Evolutionary conservation across 1,284 basidiomycete genomes (phyloP).

Genomic region (Leccinum pachyderme): DNA sequence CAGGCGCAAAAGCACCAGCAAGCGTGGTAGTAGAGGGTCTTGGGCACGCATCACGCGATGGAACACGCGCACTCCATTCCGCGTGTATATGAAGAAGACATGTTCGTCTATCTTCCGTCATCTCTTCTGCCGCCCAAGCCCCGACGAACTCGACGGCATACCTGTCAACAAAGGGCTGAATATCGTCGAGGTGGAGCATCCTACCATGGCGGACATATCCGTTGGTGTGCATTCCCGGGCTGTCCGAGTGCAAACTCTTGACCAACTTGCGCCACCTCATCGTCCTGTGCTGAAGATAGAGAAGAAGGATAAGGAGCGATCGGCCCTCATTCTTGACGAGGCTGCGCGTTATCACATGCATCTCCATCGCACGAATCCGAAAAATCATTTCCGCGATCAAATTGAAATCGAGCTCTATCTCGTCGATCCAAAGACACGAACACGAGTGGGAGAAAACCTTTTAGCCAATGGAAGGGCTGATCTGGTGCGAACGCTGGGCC

Average conservation of each 20-base stretch:
- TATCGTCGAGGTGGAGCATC: constrained; percentile 37
- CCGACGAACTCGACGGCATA: constrained; percentile 26
- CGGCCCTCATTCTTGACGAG: constrained; percentile 37
- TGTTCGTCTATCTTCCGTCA: constrained; percentile 39
- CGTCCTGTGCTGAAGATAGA: constrained; percentile 36
- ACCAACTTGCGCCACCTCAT: constrained; percentile 33
- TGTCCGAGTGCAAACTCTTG: constrained; percentile 40
- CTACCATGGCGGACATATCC: constrained; percentile 41
- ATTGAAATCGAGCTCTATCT: constrained; percentile 41
- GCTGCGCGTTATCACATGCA: constrained; percentile 48
- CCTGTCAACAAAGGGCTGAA: constrained; percentile 33
- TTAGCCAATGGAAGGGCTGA: constrained; percentile 39
- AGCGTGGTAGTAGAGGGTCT: constrained; percentile 37
- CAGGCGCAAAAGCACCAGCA: constrained; percentile 37
- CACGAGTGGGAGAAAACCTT: constrained; percentile 37
- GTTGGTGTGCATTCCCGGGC: constrained; percentile 36
- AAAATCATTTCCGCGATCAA: constrained; percentile 35
- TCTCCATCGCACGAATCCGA: constrained; percentile 42
- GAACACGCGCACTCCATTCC: constrained; percentile 53
- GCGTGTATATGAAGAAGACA: constrained; percentile 41
- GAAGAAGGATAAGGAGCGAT: constrained; percentile 34
- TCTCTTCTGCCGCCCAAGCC: constrained; percentile 34
- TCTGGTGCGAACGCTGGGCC: constrained; percentile 33
- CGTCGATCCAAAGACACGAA: constrained; percentile 35
- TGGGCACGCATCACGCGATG: constrained; percentile 59